Evolutionary conservation across 306 rosid genomes (phyloP), one percentile per base, ranked within the genome.

Genomic region (Hylodesmum podocarpum): DNA sequence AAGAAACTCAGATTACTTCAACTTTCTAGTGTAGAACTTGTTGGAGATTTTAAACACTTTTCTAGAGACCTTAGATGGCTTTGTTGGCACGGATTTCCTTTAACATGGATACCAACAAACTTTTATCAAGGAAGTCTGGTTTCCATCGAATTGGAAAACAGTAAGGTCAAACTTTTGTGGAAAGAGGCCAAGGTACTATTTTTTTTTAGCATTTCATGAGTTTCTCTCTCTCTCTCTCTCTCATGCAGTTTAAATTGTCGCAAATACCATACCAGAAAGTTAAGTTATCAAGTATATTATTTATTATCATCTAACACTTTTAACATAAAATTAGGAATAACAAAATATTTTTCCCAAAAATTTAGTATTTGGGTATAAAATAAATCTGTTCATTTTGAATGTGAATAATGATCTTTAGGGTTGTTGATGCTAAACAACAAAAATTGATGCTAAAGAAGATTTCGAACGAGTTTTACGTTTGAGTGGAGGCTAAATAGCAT

Each of bases 11-110:
- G 79, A 40, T 37, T 84, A 22, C 72, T 84, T 39, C 57, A 55
- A 65, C 72, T 84, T 63, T 24, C 29, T 18, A 29, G 68, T 27
- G 76, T 76, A 0, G 18, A 54, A 27, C 81, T 84, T 51, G 44
- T 15, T 14, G 87, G 84, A 18, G 72, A 84, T 55, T 79, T 22
- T 70, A n/a, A 75, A 43, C n/a, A 79, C 34, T 63, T 79, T 43
- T 36, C 78, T 1, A 44, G 28, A 43, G 27, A 63, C 15, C 8
- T 83, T 1, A 79, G 75, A 75, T 83, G 81, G 78, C 51, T 83
- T 1, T 14, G 4, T 15, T 83, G 86, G 86, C 34, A 33, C 14
- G 66, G 27, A 25, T 83, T 31, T 79, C 65, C 78, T 33, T 68
- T 61, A 3, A 27, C 0, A 9, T 68, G 4, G 58, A 41, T 53